phyloP scores from a whole-genome alignment of 2,329 filamentous ascomycete genomes.

The Chaetomium strumarium region DNA sequence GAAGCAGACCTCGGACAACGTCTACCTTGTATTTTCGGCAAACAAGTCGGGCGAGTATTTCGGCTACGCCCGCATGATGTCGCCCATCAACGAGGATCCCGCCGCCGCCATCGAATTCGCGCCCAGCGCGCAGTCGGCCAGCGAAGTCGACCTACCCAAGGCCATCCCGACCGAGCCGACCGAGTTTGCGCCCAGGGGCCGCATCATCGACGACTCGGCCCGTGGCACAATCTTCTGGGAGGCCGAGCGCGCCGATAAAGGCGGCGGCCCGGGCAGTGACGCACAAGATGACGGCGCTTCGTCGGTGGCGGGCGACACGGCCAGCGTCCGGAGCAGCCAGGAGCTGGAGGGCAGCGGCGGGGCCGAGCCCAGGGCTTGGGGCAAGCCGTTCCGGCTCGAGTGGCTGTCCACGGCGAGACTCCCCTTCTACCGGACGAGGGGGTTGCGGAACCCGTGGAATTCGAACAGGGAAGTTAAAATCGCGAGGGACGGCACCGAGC shows the following conservation, averaged over 20 bases:
- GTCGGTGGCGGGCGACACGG: conserved; percentile 33
- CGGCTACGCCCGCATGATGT: conserved; percentile 87
- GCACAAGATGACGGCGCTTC: conserved; percentile 30
- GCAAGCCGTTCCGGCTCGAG: conserved; percentile 84
- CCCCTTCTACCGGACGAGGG: conserved; percentile 83
- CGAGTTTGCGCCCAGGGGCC: conserved; percentile 70
- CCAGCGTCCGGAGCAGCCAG: conserved; percentile 35
- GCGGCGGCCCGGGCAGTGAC: conserved; percentile 29
- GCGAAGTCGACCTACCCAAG: conserved; percentile 63
- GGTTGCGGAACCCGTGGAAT: conserved; percentile 89
- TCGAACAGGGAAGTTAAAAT: conserved; percentile 95
- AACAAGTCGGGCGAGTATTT: conserved; percentile 98
- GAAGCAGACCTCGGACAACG: conserved; percentile 65
- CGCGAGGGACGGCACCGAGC: conserved; percentile 85
- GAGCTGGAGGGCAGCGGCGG: conserved; percentile 34
- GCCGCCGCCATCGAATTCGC: conserved; percentile 63
- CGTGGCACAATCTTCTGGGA: conserved; percentile 99
- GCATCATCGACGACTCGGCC: conserved; percentile 86
- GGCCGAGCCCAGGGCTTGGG: conserved; percentile 63
- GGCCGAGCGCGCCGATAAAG: conserved; percentile 56
- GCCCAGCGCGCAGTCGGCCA: conserved; percentile 54
- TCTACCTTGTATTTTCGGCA: conserved; percentile 90
- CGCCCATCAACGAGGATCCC: conserved; percentile 73
- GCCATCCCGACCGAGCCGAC: conserved; percentile 76
- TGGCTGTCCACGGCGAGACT: conserved; percentile 81